A percentile compares a stretch with the other conserved stretches of the same genome.
Conservation (phyloP, 1,284 basidiomycete species). For the Boletus sp. region DNA sequence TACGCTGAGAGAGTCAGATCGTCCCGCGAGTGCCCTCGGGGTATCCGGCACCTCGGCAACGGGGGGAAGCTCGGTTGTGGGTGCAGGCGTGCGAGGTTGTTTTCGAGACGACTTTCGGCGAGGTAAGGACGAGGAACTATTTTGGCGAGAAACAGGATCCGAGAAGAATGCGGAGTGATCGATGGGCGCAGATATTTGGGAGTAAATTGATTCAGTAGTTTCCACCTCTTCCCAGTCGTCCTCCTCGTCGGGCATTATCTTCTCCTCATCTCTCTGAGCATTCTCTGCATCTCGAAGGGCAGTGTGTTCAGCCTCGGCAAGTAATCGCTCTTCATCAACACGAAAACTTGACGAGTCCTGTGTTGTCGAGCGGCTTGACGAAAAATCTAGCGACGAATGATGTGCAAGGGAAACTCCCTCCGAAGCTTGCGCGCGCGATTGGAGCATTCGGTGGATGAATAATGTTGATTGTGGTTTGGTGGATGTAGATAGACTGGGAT, state of each 20-base stretch:
- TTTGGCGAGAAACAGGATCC: neutral
- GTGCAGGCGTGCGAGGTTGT: neutral
- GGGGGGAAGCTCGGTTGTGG: conserved; percentile 10
- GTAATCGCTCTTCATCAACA: conserved; percentile 11
- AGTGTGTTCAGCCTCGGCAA: conserved; percentile 18
- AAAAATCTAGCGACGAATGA: neutral
- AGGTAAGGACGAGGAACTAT: neutral
- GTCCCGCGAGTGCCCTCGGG: neutral
- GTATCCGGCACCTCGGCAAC: conserved; percentile 25
- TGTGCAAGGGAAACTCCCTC: conserved; percentile 2
- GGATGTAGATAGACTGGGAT: neutral
- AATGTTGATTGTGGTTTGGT: neutral
- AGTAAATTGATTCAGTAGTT: conserved; percentile 19
- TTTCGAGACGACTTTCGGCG: conserved; percentile 15
- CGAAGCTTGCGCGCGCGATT: conserved; percentile 24
- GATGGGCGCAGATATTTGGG: conserved; percentile 23
- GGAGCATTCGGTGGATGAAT: conserved; percentile 27
- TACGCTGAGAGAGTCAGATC: neutral
- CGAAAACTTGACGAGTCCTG: neutral
- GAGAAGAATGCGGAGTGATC: conserved; percentile 14
- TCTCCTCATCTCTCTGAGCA: neutral
- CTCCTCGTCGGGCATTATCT: neutral
- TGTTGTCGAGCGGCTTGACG: conserved; percentile 3
- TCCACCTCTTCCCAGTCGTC: conserved; percentile 1
- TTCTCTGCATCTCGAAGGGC: conserved; percentile 15